Conservation (phyloP, 192 early-diverging fungal species). For the Coemansia sp. region DNA sequence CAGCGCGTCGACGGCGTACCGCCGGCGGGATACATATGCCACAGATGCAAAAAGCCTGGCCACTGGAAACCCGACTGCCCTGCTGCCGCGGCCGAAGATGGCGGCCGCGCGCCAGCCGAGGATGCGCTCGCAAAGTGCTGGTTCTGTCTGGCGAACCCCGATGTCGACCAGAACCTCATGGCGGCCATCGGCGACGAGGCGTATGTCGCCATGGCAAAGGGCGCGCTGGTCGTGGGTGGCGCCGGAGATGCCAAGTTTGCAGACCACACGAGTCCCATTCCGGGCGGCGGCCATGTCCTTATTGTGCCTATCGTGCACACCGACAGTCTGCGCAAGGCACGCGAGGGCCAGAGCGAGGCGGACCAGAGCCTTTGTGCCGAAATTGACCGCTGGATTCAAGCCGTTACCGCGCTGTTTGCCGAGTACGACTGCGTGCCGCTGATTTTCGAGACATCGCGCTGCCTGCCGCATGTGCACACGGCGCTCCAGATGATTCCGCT, state of each 20-base stretch:
- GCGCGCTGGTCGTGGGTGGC: slow-evolving; percentile 64
- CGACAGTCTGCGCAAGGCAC: slow-evolving; percentile 35
- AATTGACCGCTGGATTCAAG: slow-evolving; percentile 51
- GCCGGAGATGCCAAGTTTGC: neutral
- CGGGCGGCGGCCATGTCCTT: slow-evolving; percentile 82
- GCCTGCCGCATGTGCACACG: slow-evolving; percentile 40
- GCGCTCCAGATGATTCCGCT: slow-evolving; percentile 38
- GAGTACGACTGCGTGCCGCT: slow-evolving; percentile 66
- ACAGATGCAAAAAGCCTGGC: slow-evolving; percentile 52
- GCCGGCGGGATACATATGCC: slow-evolving; percentile 52
- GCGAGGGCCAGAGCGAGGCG: slow-evolving; percentile 30
- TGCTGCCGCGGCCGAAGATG: slow-evolving; percentile 1
- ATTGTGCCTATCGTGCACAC: slow-evolving; percentile 66
- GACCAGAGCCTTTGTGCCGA: slow-evolving; percentile 57
- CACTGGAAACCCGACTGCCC: slow-evolving; percentile 57
- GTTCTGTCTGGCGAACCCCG: slow-evolving; percentile 94
- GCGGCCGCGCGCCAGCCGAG: slow-evolving; percentile 18
- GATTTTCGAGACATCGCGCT: slow-evolving; percentile 70
- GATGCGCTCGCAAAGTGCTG: slow-evolving; percentile 64
- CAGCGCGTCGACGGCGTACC: slow-evolving; percentile 24
- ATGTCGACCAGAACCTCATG: slow-evolving; percentile 88
- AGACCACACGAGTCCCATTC: slow-evolving; percentile 48
- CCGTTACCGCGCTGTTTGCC: slow-evolving; percentile 46
- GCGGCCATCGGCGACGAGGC: slow-evolving; percentile 75
- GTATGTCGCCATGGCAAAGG: slow-evolving; percentile 88